phyloP scores from a whole-genome alignment of 805 yeast species.

The Starmerella asiatica region DNA sequence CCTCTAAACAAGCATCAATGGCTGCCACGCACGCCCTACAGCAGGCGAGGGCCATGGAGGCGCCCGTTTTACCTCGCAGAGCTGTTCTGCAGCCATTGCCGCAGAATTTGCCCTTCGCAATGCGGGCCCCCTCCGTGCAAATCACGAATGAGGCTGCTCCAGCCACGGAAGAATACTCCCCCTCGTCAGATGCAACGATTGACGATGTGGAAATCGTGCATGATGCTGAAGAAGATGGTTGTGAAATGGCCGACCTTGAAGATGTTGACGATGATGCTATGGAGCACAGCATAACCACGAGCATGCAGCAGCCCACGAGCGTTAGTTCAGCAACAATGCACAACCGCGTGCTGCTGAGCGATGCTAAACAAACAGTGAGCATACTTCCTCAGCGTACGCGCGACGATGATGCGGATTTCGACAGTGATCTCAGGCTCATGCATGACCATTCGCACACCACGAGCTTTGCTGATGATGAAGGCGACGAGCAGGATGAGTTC shows the following conservation, averaged over 20 bases:
- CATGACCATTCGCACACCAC: constrained; percentile 20
- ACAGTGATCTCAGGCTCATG: constrained; percentile 14
- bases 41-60: constrained; percentile 11
- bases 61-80: constrained; percentile 8
- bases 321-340: not conserved
- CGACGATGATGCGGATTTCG: constrained; percentile 12
- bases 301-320: not conserved
- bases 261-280: not conserved
- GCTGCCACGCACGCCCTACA: constrained; percentile 11
- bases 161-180: constrained; percentile 1
- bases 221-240: not conserved
- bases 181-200: constrained; percentile 16
- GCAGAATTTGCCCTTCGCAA: constrained; percentile 4
- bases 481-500: constrained; percentile 13
- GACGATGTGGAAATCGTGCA: constrained; percentile 8
- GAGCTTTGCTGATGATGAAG: constrained; percentile 17
- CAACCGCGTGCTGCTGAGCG: not conserved
- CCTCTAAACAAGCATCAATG: constrained; percentile 14
- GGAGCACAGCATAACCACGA: not conserved
- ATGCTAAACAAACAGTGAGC: too few species aligned
- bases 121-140: not conserved
- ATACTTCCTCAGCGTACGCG: too few species aligned
- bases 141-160: not conserved
- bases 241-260: constrained; percentile 2
- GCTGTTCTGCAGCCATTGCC: constrained; percentile 12